A percentile compares a stretch with the other conserved stretches of the same genome.
Evolutionary conservation across 306 rosid genomes (phyloP).

Genomic region (Oxytropis ochrocephala): DNA sequence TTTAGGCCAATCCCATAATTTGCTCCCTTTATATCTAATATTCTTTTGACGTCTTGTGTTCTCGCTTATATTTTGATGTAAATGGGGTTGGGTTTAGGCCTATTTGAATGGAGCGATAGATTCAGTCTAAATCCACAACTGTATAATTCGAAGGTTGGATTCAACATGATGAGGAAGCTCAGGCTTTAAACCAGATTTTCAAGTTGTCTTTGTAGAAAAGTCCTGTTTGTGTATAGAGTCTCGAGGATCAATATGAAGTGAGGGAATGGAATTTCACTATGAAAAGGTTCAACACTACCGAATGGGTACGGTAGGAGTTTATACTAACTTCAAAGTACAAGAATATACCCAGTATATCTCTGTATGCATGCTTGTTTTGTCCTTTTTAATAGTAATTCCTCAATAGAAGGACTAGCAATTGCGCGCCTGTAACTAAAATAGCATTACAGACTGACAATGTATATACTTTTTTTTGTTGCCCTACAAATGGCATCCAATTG

Average conservation of each 20-base stretch:
- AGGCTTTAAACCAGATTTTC: background rate
- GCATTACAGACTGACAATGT: background rate
- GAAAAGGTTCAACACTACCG: background rate
- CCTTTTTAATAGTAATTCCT: background rate
- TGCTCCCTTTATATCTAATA: background rate
- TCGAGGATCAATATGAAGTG: background rate
- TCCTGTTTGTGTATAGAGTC: background rate
- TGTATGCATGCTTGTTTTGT: background rate
- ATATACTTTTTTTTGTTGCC: background rate
- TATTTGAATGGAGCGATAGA: background rate
- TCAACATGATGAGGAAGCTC: conserved; percentile 5
- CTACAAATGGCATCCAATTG: background rate
- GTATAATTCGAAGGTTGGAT: conserved; percentile 13
- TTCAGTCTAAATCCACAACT: background rate
- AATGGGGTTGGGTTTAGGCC: background rate
- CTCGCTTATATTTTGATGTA: background rate
- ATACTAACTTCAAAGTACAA: background rate
- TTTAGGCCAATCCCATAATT: background rate
- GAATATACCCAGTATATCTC: background rate
- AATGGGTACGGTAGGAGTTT: background rate
- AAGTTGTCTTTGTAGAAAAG: background rate
- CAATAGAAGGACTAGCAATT: conserved; percentile 2
- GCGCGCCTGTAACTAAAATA: background rate
- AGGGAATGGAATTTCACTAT: background rate
- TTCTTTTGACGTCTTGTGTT: background rate